A percentile compares a stretch with the other conserved stretches of the same genome.
Evolutionary conservation across 2,329 filamentous ascomycete species (phyloP).

Genomic region (Penicillium janthinellum): DNA sequence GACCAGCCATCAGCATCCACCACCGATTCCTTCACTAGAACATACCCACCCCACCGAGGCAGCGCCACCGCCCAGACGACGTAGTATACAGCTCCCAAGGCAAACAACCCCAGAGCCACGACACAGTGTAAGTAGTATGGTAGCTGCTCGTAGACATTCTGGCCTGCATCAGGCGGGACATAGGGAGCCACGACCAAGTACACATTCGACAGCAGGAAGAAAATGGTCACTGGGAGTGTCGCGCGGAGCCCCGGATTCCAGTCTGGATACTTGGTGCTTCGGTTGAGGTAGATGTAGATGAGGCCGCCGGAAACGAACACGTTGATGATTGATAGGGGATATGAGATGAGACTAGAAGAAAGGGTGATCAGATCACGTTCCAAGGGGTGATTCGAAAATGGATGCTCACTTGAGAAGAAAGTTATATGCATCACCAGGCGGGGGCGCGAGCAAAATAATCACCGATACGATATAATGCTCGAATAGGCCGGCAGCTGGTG

Average conservation of each 20-base stretch:
- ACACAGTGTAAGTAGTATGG: conserved; percentile 59
- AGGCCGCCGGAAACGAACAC: conserved; percentile 54
- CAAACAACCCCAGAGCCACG: conserved; percentile 54
- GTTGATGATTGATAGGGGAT: conserved; percentile 52
- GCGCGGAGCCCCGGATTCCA: conserved; percentile 55
- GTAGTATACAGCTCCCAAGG: conserved; percentile 54
- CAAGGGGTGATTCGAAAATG: background rate
- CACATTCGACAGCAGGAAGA: conserved; percentile 57
- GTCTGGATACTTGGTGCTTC: conserved; percentile 42
- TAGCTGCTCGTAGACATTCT: conserved; percentile 55
- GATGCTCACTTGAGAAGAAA: conserved; percentile 53
- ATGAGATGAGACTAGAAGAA: conserved; percentile 38
- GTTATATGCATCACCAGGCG: conserved; percentile 68
- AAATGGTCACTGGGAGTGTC: conserved; percentile 52
- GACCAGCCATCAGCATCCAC: conserved; percentile 67
- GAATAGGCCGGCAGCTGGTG: conserved; percentile 61
- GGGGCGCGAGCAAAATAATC: conserved; percentile 66
- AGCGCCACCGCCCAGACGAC: conserved; percentile 54
- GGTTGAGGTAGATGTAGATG: conserved; percentile 50
- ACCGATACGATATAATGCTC: conserved; percentile 68
- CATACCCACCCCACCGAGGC: conserved; percentile 50
- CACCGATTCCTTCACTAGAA: conserved; percentile 57
- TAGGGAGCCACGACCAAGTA: conserved; percentile 57
- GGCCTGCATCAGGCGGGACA: conserved; percentile 50
- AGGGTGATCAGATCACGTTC: conserved; percentile 3